Conservation (phyloP, 768 basidiomycete genomes). For the Tulasnella sp. region DNA sequence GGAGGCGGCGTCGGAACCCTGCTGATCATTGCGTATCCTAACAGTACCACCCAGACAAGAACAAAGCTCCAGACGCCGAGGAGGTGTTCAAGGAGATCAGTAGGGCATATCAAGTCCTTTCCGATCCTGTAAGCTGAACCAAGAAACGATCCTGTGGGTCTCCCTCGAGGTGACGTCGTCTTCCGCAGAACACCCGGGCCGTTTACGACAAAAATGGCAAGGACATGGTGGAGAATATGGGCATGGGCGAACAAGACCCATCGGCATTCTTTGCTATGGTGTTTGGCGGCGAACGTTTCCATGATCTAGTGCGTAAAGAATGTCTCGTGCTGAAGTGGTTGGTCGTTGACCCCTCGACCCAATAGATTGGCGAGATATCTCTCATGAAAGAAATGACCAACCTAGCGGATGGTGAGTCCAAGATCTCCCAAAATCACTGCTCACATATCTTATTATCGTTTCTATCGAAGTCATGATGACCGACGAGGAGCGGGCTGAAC, state of each 20-base stretch:
- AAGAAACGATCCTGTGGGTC: neutral
- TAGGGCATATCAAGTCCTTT: slow-evolving; percentile 93
- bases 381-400: slow-evolving; percentile 89
- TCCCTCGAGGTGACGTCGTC: neutral
- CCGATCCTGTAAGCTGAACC: slow-evolving; percentile 46
- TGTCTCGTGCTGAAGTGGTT: neutral
- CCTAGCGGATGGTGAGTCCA: slow-evolving; percentile 39
- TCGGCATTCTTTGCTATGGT: slow-evolving; percentile 90
- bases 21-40: no score
- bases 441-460: neutral
- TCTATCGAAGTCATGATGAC: slow-evolving; percentile 54
- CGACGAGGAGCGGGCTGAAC: slow-evolving; percentile 83
- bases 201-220: slow-evolving; percentile 96
- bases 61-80: slow-evolving; percentile 81
- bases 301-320: slow-evolving; percentile 61
- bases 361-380: slow-evolving; percentile 95
- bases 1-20: neutral
- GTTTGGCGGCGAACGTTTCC: slow-evolving; percentile 88
- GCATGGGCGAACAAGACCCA: slow-evolving; percentile 73
- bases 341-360: neutral
- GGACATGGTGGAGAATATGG: slow-evolving; percentile 77
- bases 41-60: slow-evolving; percentile 94
- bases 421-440: neutral
- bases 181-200: slow-evolving; percentile 56
- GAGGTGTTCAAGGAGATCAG: slow-evolving; percentile 96